These are phyloP conservation scores for Lachancea sp. DNA, from an alignment of 805 yeast species.

Conservation along the genomic window DNA sequence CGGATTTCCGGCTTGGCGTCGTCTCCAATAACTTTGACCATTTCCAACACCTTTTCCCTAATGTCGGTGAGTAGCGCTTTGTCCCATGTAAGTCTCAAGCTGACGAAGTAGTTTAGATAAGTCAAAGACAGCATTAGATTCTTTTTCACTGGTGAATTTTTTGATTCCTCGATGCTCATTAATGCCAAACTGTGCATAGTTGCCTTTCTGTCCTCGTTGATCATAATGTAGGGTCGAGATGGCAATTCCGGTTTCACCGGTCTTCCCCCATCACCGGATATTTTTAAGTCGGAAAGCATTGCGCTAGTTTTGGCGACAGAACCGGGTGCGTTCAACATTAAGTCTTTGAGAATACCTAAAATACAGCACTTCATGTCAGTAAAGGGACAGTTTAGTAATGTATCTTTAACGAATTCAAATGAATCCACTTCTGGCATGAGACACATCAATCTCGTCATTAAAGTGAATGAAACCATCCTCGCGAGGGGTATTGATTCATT, in stretches of 20 bases:
- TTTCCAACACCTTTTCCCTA: slow-evolving; percentile 25
- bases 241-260: slow-evolving; percentile 25
- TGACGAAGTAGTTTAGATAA: slow-evolving; percentile 48
- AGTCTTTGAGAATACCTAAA: slow-evolving; percentile 63
- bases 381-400: slow-evolving; percentile 61
- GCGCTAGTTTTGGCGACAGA: background rate
- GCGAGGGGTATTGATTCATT: slow-evolving; percentile 34
- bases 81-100: slow-evolving; percentile 33
- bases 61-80: slow-evolving; percentile 27
- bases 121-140: slow-evolving; percentile 44
- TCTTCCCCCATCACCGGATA: background rate
- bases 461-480: slow-evolving; percentile 46
- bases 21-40: slow-evolving; percentile 18
- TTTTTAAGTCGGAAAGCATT: slow-evolving; percentile 2
- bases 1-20: slow-evolving; percentile 21
- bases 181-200: slow-evolving; percentile 41
- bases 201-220: slow-evolving; percentile 38
- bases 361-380: slow-evolving; percentile 52
- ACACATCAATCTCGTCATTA: slow-evolving; percentile 58
- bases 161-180: slow-evolving; percentile 32
- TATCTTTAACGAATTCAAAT: slow-evolving; percentile 56
- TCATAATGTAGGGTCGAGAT: slow-evolving; percentile 38
- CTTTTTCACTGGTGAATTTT: slow-evolving; percentile 15
- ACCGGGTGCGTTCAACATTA: slow-evolving; percentile 37
- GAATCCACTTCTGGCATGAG: slow-evolving; percentile 49